These are phyloP conservation scores for Iberis pinnata DNA, from an alignment of 345 rosid species.

Conservation along the genomic window DNA sequence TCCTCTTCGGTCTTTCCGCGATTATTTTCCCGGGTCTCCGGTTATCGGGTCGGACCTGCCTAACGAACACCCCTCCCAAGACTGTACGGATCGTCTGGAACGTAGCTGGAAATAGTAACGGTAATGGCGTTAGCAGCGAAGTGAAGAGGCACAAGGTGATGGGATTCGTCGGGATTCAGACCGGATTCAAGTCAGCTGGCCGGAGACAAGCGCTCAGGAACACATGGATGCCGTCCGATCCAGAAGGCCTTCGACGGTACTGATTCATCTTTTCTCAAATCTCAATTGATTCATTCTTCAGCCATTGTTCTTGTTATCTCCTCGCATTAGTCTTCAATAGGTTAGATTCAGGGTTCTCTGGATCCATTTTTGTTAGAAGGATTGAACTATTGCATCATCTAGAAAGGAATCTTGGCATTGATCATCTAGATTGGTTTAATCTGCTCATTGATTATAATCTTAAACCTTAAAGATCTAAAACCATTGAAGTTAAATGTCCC, in stretches of 20 bases:
- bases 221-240: conserved; percentile 94
- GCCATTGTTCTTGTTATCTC: no score
- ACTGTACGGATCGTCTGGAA: conserved; percentile 65
- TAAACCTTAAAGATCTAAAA: neutral
- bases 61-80: conserved; percentile 35
- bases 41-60: conserved; percentile 27
- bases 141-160: conserved; percentile 61
- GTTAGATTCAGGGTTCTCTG: no score
- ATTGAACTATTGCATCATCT: no score
- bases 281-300: neutral
- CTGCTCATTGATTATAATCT: conserved; percentile 4
- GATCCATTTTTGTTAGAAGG: no score
- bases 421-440: no score
- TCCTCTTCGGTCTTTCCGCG: conserved; percentile 50
- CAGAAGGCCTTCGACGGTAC: conserved; percentile 67
- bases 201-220: conserved; percentile 67
- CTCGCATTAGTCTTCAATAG: no score
- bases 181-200: conserved; percentile 62
- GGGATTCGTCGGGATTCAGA: conserved; percentile 89
- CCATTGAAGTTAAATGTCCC: no score
- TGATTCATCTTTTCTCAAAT: conserved; percentile 7
- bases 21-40: conserved; percentile 32
- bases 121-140: conserved; percentile 14
- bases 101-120: conserved; percentile 21
- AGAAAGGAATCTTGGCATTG: no score